phyloP scores from a whole-genome alignment of 1,284 basidiomycete species.

The Ustilago curta region DNA sequence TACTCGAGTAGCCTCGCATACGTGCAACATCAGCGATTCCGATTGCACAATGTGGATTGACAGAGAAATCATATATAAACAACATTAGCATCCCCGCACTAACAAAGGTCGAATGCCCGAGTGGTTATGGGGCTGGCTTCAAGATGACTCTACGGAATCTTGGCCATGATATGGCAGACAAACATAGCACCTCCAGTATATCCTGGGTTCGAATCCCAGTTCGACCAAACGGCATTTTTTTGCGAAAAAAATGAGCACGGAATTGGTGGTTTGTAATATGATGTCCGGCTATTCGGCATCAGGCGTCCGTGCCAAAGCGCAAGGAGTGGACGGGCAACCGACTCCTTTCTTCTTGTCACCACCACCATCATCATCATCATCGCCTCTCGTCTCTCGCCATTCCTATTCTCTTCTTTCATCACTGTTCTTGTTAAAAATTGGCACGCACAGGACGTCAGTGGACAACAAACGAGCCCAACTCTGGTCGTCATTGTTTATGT shows the following conservation, averaged over 20 bases:
- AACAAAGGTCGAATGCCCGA: constrained; percentile 47
- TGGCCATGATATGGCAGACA: constrained; percentile 46
- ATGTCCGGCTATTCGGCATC: too few relatives aligned
- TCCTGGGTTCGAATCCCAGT: constrained; percentile 58
- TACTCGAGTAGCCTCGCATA: too few relatives aligned
- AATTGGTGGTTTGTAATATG: constrained; percentile 18
- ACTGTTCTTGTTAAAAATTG: too few relatives aligned
- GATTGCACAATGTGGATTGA: too few relatives aligned
- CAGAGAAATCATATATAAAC: too few relatives aligned
- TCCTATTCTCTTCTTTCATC: too few relatives aligned
- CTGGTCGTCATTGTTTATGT: neutral
- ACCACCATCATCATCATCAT: neutral
- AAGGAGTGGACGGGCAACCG: too few relatives aligned
- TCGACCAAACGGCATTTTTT: constrained; percentile 38
- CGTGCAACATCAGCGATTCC: too few relatives aligned
- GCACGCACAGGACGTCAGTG: too few relatives aligned
- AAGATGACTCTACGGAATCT: constrained; percentile 30
- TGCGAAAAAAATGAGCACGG: constrained; percentile 5
- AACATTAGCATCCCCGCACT: too few relatives aligned
- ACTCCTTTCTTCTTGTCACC: neutral
- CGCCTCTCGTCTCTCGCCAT: too few relatives aligned
- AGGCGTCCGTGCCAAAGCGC: too few relatives aligned
- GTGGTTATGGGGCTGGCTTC: constrained; percentile 58
- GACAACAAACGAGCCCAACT: neutral
- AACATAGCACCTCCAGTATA: constrained; percentile 42